Percentiles rank a stretch among this genome's conserved stretches.
Conservation (phyloP, 2,329 filamentous ascomycete genomes). For the Herpotrichia juniperi region DNA sequence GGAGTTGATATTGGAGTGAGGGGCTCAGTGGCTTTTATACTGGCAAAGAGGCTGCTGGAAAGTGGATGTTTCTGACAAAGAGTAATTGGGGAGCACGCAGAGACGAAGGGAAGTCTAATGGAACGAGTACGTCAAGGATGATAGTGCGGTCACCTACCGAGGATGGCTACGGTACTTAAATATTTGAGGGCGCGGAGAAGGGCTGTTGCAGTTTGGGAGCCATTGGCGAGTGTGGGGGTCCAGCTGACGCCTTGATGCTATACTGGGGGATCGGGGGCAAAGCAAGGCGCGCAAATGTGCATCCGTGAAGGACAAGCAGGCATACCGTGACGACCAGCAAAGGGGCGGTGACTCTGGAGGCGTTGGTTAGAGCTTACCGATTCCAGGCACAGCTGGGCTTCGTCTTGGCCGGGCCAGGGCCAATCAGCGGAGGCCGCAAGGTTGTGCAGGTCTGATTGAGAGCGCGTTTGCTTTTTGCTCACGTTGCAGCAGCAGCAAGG, state of each 20-base stretch:
- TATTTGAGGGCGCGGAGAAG: conserved; percentile 35
- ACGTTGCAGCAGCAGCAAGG: conserved; percentile 3
- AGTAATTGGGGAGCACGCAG: conserved; percentile 28
- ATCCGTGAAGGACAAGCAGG: conserved; percentile 30
- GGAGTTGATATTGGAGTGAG: conserved; percentile 11
- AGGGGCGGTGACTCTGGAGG: conserved; percentile 42
- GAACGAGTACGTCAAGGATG: conserved; percentile 42
- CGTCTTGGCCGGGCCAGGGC: conserved; percentile 27
- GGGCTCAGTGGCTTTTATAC: conserved; percentile 26
- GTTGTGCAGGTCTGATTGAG: conserved; percentile 23
- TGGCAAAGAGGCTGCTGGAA: conserved; percentile 27
- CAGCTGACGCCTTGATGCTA: conserved; percentile 44
- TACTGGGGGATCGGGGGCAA: conserved; percentile 36
- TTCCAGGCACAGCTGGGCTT: conserved; percentile 43
- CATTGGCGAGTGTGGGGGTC: conserved; percentile 43
- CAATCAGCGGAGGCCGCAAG: conserved; percentile 32
- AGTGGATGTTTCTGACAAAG: conserved; percentile 40
- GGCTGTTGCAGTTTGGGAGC: conserved; percentile 19
- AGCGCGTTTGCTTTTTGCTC: conserved; percentile 40
- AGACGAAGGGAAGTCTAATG: conserved; percentile 25
- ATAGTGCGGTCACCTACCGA: conserved; percentile 30
- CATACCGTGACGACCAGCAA: conserved; percentile 36
- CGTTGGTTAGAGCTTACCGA: conserved; percentile 32
- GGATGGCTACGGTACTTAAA: conserved; percentile 45
- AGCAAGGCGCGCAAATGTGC: conserved; percentile 33